phyloP scores from a whole-genome alignment of 257 asterid species.

The Phtheirospermum japonicum region DNA sequence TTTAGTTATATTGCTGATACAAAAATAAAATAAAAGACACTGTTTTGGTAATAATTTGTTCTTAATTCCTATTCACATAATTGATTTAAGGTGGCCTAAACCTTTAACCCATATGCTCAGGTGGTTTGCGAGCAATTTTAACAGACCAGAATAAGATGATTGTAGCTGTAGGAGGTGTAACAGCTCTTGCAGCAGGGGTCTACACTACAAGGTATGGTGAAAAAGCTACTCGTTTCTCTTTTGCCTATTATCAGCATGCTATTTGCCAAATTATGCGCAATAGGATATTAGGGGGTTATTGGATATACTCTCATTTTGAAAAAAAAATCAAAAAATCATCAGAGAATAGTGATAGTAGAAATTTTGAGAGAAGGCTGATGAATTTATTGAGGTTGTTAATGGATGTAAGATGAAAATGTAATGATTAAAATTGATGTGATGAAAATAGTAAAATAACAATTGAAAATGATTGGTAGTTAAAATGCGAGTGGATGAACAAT shows the following conservation, averaged over 20 bases:
- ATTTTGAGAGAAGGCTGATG: too few species aligned
- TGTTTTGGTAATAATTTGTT: neutral
- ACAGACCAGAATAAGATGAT: constrained; percentile 92
- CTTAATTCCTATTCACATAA: neutral
- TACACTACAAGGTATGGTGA: constrained; percentile 83
- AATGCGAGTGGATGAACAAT: too few species aligned
- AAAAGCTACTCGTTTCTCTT: constrained; percentile 16
- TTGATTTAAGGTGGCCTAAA: constrained; percentile 2
- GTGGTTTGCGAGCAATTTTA: constrained; percentile 83
- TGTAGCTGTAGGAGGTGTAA: constrained; percentile 91
- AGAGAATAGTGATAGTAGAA: too few species aligned
- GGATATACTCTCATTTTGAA: too few species aligned
- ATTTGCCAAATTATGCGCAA: constrained; percentile 7
- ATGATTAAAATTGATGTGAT: too few species aligned
- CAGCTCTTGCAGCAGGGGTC: constrained; percentile 97
- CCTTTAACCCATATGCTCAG: constrained; percentile 37
- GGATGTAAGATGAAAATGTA: too few species aligned
- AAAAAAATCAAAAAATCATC: too few species aligned
- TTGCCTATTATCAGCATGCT: constrained; percentile 8
- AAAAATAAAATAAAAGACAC: too few species aligned
- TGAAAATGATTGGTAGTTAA: too few species aligned
- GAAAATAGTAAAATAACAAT: too few species aligned
- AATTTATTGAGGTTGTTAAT: too few species aligned
- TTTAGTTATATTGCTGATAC: neutral
- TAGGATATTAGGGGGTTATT: neutral